These are phyloP conservation scores for Sarcodon aspratus DNA, from an alignment of 768 basidiomycete species.

Conservation along the genomic window DNA sequence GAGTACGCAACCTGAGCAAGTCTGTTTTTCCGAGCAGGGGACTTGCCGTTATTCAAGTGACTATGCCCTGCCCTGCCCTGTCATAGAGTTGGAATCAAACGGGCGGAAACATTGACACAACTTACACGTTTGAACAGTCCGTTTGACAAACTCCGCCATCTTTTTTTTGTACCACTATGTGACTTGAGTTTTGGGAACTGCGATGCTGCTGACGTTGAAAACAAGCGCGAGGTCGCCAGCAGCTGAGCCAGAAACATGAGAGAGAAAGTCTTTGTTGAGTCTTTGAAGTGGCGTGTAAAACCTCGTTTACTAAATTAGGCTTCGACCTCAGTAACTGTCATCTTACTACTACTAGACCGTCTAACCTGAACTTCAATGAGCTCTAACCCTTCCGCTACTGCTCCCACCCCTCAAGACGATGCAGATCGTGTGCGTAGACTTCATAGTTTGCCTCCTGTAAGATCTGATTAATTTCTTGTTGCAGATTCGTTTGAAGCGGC, in stretches of 20 bases:
- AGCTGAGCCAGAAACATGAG: too few species aligned
- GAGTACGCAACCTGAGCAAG: slow-evolving; percentile 60
- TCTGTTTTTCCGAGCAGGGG: slow-evolving; percentile 51
- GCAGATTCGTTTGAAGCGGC: slow-evolving; percentile 86
- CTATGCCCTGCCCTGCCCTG: slow-evolving; percentile 64
- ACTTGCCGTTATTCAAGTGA: slow-evolving; percentile 64
- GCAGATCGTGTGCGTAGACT: slow-evolving; percentile 55
- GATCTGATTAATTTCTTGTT: background rate
- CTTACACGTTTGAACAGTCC: slow-evolving; percentile 61
- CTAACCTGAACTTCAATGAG: background rate
- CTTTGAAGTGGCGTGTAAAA: too few species aligned
- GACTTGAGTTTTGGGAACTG: slow-evolving; percentile 72
- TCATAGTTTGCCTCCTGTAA: background rate
- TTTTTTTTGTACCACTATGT: slow-evolving; percentile 73
- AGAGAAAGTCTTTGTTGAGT: too few species aligned
- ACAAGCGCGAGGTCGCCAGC: slow-evolving; percentile 19
- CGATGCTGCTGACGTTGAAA: slow-evolving; percentile 45
- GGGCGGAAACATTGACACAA: background rate
- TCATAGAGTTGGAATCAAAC: background rate
- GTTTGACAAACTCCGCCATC: slow-evolving; percentile 63
- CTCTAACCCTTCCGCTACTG: slow-evolving; percentile 8
- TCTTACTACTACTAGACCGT: background rate
- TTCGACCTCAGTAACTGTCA: background rate
- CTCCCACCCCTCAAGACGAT: slow-evolving; percentile 49
- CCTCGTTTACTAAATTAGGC: background rate